Percentiles rank a stretch among this genome's conserved stretches.
These are phyloP conservation scores for Bonia amplexicaulis DNA, from an alignment of 176 grass and related monocot genomes.

Conservation along the genomic window DNA sequence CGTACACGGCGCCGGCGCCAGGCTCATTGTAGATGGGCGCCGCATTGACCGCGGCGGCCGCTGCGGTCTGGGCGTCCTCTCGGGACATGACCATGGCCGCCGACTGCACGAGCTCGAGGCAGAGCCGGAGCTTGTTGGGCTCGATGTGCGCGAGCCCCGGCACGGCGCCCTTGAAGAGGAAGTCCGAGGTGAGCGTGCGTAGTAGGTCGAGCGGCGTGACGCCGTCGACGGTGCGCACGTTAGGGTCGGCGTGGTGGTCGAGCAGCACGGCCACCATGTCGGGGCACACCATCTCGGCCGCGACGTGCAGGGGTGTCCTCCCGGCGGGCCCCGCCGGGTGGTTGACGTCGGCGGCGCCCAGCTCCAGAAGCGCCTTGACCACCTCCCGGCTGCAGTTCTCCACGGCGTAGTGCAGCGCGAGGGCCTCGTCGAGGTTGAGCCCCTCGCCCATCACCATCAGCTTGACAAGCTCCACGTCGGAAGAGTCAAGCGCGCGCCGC, in stretches of 20 bases:
- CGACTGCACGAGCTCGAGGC: slow-evolving; percentile 95
- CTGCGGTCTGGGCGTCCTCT: slow-evolving; percentile 59
- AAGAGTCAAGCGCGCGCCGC: slow-evolving; percentile 92
- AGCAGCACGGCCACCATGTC: slow-evolving; percentile 99
- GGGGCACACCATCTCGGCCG: slow-evolving; percentile 97
- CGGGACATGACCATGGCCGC: slow-evolving; percentile 93
- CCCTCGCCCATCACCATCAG: slow-evolving; percentile 99
- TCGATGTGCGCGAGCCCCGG: slow-evolving; percentile 91
- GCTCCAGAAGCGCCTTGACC: slow-evolving; percentile 92
- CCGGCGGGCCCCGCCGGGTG: slow-evolving; percentile 75
- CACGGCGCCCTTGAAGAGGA: slow-evolving; percentile 96
- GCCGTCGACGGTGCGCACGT: slow-evolving; percentile 94
- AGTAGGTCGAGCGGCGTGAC: slow-evolving; percentile 94
- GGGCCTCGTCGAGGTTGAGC: slow-evolving; percentile 92
- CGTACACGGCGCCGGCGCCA: slow-evolving; percentile 32
- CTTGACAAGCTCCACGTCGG: slow-evolving; percentile 97
- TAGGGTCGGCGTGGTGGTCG: slow-evolving; percentile 96
- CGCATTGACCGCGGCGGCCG: slow-evolving; percentile 24
- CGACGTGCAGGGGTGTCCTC: slow-evolving; percentile 91
- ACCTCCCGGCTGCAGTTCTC: slow-evolving; percentile 99
- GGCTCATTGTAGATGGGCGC: slow-evolving; percentile 56
- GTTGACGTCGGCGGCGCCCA: slow-evolving; percentile 94
- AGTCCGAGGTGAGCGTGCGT: slow-evolving; percentile 93
- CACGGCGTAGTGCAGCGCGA: slow-evolving; percentile 95
- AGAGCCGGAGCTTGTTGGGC: slow-evolving; percentile 94